These are phyloP conservation scores for Calonectria hongkongensis DNA, from an alignment of 2,329 filamentous ascomycete genomes.

Conservation along the genomic window DNA sequence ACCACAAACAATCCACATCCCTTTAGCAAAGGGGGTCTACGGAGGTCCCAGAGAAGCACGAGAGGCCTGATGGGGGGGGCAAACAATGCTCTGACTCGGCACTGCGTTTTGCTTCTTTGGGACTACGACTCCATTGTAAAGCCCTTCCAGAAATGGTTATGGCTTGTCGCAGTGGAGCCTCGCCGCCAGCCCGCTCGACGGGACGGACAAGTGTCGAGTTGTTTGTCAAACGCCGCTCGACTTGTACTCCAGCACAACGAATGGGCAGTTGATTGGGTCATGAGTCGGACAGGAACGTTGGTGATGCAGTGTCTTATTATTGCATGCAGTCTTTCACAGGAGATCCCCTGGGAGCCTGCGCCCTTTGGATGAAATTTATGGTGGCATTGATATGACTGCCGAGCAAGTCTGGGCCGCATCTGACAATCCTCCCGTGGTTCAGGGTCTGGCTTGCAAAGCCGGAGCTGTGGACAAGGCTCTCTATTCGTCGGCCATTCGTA, in stretches of 20 bases:
- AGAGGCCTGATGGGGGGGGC: conserved; percentile 11
- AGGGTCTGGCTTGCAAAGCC: conserved; percentile 10
- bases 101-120: conserved; percentile 19
- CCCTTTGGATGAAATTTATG: neutral
- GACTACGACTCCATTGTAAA: conserved; percentile 30
- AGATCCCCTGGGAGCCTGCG: neutral
- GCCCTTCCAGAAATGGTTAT: conserved; percentile 31
- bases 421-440: conserved; percentile 16
- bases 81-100: conserved; percentile 22
- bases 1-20: conserved; percentile 14
- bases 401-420: neutral
- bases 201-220: conserved; percentile 1
- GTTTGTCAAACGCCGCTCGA: conserved; percentile 29
- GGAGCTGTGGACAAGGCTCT: conserved; percentile 1
- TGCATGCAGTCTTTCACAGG: neutral
- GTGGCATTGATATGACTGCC: neutral
- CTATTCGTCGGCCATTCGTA: neutral
- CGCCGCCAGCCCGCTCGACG: conserved; percentile 38
- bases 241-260: neutral
- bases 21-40: neutral
- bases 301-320: conserved; percentile 22
- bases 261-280: neutral
- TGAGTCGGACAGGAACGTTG: conserved; percentile 9
- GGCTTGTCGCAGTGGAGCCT: conserved; percentile 40
- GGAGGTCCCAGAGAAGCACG: neutral